phyloP scores from a whole-genome alignment of 116 monocot genomes.

The Trichopus zeylanicus region DNA sequence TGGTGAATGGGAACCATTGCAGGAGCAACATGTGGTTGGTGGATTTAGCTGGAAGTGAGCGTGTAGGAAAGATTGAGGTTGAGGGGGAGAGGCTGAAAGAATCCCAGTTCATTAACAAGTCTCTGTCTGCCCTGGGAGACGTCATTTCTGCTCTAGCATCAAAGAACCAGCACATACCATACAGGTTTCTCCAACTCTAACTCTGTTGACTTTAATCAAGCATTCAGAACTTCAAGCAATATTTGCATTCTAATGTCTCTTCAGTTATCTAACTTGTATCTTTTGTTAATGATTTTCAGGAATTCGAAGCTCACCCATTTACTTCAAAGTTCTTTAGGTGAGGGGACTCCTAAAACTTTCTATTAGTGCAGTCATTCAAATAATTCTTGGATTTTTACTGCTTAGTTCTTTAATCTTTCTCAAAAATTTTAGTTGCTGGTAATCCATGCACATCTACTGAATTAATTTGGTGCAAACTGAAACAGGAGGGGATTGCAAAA shows the following conservation, averaged over 20 bases:
- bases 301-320: constrained; percentile 96
- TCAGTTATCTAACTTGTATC: background rate
- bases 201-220: constrained; percentile 3
- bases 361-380: no score
- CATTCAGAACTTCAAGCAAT: background rate
- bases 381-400: no score
- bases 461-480: background rate
- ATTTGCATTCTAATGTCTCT: background rate
- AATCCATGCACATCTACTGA: background rate
- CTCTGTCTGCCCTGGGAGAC: constrained; percentile 86
- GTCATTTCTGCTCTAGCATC: constrained; percentile 84
- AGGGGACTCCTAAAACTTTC: background rate
- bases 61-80: constrained; percentile 70
- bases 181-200: constrained; percentile 34
- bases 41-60: constrained; percentile 94
- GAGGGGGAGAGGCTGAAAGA: constrained; percentile 93
- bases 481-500: constrained; percentile 95
- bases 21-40: constrained; percentile 88
- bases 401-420: background rate
- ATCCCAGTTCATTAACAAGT: constrained; percentile 93
- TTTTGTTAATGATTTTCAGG: constrained; percentile 23
- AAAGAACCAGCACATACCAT: constrained; percentile 84
- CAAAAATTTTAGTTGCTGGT: background rate
- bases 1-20: constrained; percentile 40
- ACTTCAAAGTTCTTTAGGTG: constrained; percentile 91